These are phyloP conservation scores for Lagerstroemia speciosa DNA, from an alignment of 345 rosid genomes.

Conservation along the genomic window DNA sequence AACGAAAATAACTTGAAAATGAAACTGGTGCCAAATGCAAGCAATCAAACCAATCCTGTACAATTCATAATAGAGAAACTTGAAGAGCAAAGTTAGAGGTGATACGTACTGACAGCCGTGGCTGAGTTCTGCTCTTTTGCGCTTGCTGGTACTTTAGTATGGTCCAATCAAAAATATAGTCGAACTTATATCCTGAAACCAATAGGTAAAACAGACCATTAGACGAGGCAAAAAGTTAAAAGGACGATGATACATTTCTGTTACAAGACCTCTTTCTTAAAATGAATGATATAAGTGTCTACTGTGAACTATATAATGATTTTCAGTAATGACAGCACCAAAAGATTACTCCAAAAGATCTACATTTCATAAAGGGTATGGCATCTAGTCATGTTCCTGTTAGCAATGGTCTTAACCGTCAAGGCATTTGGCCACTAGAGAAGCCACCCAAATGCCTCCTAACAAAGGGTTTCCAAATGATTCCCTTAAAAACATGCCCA, in stretches of 20 bases:
- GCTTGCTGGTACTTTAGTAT: constrained; percentile 83
- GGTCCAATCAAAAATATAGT: constrained; percentile 93
- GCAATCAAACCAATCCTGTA: not conserved
- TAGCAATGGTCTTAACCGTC: not conserved
- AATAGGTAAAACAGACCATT: constrained; percentile 1
- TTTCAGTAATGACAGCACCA: not conserved
- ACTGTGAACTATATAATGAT: not conserved
- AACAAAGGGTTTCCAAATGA: not conserved
- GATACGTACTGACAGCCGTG: constrained; percentile 46
- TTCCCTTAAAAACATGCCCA: not conserved
- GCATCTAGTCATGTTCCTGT: not conserved
- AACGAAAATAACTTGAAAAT: not conserved
- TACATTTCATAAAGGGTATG: not conserved
- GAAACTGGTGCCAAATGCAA: not conserved
- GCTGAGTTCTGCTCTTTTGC: constrained; percentile 56
- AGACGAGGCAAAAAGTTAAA: not conserved
- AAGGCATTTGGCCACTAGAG: not conserved
- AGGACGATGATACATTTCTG: not conserved
- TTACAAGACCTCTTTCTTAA: not conserved
- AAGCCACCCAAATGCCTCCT: not conserved
- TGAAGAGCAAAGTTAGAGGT: not conserved
- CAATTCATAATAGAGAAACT: not conserved
- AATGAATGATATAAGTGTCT: not conserved
- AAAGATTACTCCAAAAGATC: not conserved
- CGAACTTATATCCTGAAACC: constrained; percentile 65